Percentiles rank a stretch among this genome's conserved stretches.
phyloP scores from a whole-genome alignment of 2,329 filamentous ascomycete genomes.

The Epichloe typhina region DNA sequence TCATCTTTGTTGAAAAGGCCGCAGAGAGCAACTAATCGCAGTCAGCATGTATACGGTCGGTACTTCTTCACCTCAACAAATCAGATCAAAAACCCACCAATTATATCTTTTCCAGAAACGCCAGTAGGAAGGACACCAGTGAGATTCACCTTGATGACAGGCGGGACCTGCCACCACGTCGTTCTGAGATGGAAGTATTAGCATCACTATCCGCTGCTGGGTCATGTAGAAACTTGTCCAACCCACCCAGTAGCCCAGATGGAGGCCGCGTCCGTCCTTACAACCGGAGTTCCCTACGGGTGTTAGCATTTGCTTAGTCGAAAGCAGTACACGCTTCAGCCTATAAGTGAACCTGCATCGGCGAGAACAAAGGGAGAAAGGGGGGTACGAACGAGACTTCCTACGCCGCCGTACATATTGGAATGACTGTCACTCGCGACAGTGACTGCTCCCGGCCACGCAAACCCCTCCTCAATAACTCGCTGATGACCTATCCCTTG shows the following conservation, averaged over 20 bases:
- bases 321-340: constrained; percentile 16
- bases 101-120: constrained; percentile 28
- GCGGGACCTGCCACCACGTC: constrained; percentile 85
- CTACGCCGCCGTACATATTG: constrained; percentile 75
- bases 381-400: constrained; percentile 39
- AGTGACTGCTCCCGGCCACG: constrained; percentile 71
- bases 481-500: constrained; percentile 83
- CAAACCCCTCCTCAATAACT: constrained; percentile 55
- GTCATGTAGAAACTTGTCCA: background rate
- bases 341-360: no score
- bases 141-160: constrained; percentile 67
- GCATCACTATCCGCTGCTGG: background rate
- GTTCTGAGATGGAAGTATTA: constrained; percentile 24
- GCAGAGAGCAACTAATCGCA: constrained; percentile 68
- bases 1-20: constrained; percentile 80
- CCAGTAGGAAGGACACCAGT: constrained; percentile 62
- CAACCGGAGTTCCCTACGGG: constrained; percentile 47
- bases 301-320: background rate
- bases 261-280: constrained; percentile 74
- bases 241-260: constrained; percentile 58
- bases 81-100: no score
- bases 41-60: constrained; percentile 33
- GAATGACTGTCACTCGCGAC: constrained; percentile 70
- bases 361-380: background rate
- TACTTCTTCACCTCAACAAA: constrained; percentile 16